These are phyloP conservation scores for Peltaster fructicola DNA, from an alignment of 2,329 filamentous ascomycete genomes.

Conservation along the genomic window DNA sequence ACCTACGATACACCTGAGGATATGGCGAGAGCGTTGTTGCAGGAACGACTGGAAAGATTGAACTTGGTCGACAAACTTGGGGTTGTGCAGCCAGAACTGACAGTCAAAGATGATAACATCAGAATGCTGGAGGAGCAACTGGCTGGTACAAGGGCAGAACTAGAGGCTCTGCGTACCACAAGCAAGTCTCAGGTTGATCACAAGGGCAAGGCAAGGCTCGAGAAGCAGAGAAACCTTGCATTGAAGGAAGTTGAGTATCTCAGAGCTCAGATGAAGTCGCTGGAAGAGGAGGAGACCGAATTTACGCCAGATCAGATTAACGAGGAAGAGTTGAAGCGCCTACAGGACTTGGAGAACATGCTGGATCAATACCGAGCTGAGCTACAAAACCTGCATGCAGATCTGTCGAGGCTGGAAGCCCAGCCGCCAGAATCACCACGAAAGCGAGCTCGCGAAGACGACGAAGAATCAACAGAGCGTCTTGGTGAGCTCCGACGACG, in stretches of 20 bases:
- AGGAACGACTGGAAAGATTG: slow-evolving; percentile 64
- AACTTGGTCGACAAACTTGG: slow-evolving; percentile 69
- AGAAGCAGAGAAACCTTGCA: slow-evolving; percentile 70
- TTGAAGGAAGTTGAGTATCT: slow-evolving; percentile 90
- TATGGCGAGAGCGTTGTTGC: slow-evolving; percentile 65
- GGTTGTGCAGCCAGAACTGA: slow-evolving; percentile 56
- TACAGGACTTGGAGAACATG: slow-evolving; percentile 68
- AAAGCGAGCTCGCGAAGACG: slow-evolving; percentile 23
- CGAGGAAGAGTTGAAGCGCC: slow-evolving; percentile 52
- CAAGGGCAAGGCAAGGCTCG: slow-evolving; percentile 55
- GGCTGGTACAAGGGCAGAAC: slow-evolving; percentile 42
- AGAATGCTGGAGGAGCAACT: slow-evolving; percentile 55
- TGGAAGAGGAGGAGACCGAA: slow-evolving; percentile 74
- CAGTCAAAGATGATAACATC: slow-evolving; percentile 60
- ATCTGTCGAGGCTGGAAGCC: slow-evolving; percentile 50
- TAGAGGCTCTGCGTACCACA: slow-evolving; percentile 46
- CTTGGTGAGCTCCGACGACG: slow-evolving; percentile 74
- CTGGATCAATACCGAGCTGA: slow-evolving; percentile 76
- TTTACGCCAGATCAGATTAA: slow-evolving; percentile 70
- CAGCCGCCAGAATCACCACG: slow-evolving; percentile 30
- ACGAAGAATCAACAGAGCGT: slow-evolving; percentile 45
- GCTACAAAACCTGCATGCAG: slow-evolving; percentile 52
- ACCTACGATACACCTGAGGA: slow-evolving; percentile 81
- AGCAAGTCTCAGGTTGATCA: slow-evolving; percentile 31
- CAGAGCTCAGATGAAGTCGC: slow-evolving; percentile 71